phyloP scores from a whole-genome alignment of 169 alveolate species.

The Theileria annulata region DNA sequence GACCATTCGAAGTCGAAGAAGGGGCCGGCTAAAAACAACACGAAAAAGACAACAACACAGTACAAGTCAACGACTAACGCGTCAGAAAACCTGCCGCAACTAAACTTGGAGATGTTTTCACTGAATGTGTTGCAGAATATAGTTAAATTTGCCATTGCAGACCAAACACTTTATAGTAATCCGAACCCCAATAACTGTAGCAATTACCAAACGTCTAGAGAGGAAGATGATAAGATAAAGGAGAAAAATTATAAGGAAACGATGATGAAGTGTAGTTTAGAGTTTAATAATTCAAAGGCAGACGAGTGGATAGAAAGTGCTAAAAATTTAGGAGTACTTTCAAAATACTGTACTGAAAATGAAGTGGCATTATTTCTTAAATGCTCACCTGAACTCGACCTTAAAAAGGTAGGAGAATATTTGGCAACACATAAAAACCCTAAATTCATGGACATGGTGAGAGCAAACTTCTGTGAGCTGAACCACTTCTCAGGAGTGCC shows the following conservation, averaged over 20 bases:
- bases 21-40: not conserved
- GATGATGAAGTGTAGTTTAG: conserved; percentile 23
- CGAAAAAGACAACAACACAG: conserved; percentile 21
- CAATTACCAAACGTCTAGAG: not conserved
- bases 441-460: conserved; percentile 69
- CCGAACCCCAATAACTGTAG: not conserved
- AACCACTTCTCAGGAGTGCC: conserved; percentile 80
- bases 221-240: conserved; percentile 2
- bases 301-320: conserved; percentile 58
- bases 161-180: conserved; percentile 1
- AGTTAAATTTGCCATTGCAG: conserved; percentile 7
- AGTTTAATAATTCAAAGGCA: conserved; percentile 32
- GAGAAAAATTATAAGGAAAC: conserved; percentile 44
- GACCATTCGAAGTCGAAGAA: conserved; percentile 24
- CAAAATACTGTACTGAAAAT: conserved; percentile 54
- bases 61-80: conserved; percentile 2
- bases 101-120: conserved; percentile 40
- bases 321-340: conserved; percentile 58
- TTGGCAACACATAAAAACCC: conserved; percentile 73
- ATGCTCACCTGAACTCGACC: conserved; percentile 68
- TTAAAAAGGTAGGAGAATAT: conserved; percentile 78
- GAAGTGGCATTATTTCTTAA: conserved; percentile 72
- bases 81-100: conserved; percentile 8
- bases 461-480: conserved; percentile 73
- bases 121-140: conserved; percentile 32